Percentiles rank a stretch among this genome's conserved stretches.
These are phyloP conservation scores for Phytophthora uliginosa DNA, from an alignment of 352 stramenopile species.

Conservation along the genomic window DNA sequence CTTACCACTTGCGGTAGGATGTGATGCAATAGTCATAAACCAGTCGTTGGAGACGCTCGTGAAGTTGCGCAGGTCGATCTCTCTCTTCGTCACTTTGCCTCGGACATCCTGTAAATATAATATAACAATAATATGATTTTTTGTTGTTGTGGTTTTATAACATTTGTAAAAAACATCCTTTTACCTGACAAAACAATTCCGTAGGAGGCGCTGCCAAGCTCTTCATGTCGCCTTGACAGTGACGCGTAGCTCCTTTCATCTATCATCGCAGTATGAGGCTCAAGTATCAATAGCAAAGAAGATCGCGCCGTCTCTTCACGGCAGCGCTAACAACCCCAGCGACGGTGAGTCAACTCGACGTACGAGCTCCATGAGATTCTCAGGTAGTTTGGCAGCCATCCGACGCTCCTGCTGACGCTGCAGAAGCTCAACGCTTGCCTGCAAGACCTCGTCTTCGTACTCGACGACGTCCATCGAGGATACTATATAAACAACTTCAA, in stretches of 20 bases:
- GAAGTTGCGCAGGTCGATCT: conserved; percentile 40
- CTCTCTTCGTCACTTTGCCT: conserved; percentile 29
- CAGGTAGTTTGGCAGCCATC: conserved; percentile 10
- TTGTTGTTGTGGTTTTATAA: not conserved
- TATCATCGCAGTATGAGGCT: conserved; percentile 13
- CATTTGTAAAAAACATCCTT: not conserved
- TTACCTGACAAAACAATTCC: conserved; percentile 51
- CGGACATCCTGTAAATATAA: conserved; percentile 31
- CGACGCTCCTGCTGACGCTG: conserved; percentile 18
- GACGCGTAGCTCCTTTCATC: conserved; percentile 35
- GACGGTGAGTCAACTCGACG: conserved; percentile 1
- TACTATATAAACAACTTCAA: not conserved
- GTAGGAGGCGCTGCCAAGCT: conserved; percentile 30
- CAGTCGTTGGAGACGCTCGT: conserved; percentile 43
- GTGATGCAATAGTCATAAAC: conserved; percentile 35
- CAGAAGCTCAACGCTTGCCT: conserved; percentile 21
- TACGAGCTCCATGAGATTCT: conserved; percentile 40
- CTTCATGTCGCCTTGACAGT: conserved; percentile 34
- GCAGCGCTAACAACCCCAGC: not conserved
- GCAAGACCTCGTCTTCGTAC: conserved; percentile 19
- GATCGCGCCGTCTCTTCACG: conserved; percentile 21
- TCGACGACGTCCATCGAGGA: conserved; percentile 22
- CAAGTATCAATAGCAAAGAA: not conserved
- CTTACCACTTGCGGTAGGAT: conserved; percentile 16
- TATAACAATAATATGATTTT: not conserved